Evolutionary conservation across 2,329 filamentous ascomycete species (phyloP).

Genomic region (Pseudogymnoascus verrucosus): DNA sequence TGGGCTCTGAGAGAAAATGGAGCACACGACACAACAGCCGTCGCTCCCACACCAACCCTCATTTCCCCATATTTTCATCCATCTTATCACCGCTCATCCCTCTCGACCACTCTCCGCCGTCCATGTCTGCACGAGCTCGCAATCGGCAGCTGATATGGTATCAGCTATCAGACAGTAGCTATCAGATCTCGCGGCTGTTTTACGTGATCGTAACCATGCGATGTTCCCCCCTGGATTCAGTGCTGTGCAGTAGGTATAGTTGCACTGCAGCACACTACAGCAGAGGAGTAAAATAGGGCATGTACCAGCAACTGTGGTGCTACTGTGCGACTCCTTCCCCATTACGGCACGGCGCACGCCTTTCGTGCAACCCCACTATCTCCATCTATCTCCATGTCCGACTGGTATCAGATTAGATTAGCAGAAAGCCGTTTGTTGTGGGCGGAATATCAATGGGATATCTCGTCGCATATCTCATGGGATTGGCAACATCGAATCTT

Average conservation of each 20-base stretch:
- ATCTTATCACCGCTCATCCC: background rate
- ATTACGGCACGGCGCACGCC: background rate
- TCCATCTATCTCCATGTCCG: background rate
- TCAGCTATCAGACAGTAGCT: background rate
- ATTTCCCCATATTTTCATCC: background rate
- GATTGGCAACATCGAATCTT: background rate
- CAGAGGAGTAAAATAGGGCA: background rate
- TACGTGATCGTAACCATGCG: background rate
- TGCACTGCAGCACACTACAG: background rate
- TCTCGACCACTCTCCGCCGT: background rate
- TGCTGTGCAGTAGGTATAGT: background rate
- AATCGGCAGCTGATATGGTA: background rate
- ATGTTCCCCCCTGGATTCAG: background rate
- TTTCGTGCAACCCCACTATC: conserved; percentile 1
- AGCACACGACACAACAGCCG: background rate
- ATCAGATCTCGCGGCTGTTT: conserved; percentile 1
- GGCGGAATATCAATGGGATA: background rate
- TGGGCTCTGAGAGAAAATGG: background rate
- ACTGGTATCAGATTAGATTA: conserved; percentile 5
- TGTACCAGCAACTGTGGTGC: background rate
- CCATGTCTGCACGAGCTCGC: background rate
- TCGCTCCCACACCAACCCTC: background rate
- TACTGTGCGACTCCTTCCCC: background rate
- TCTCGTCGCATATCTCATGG: background rate
- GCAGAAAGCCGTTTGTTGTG: background rate